Evolutionary conservation across 768 basidiomycete genomes (phyloP).

Genomic region (Lactarius pseudohatsudake): DNA sequence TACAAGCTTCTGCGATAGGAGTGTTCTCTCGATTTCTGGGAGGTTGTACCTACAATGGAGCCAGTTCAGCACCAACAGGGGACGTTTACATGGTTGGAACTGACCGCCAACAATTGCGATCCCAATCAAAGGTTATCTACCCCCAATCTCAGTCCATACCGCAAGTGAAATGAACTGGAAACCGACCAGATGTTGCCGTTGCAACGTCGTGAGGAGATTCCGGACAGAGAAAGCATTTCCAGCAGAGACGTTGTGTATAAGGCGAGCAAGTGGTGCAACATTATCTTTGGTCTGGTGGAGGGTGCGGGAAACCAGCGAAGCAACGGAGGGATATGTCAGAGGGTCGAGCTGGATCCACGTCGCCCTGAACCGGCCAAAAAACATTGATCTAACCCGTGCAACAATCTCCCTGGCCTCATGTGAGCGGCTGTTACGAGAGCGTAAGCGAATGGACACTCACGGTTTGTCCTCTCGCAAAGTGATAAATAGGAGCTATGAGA

Average conservation of each 20-base stretch:
- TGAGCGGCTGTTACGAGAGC: slow-evolving; percentile 4
- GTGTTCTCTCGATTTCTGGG: slow-evolving; percentile 51
- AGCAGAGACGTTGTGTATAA: slow-evolving; percentile 56
- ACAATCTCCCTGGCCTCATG: slow-evolving; percentile 38
- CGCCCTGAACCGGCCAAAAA: slow-evolving; percentile 53
- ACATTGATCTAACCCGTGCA: slow-evolving; percentile 55
- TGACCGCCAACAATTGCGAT: slow-evolving; percentile 64
- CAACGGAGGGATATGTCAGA: slow-evolving; percentile 54
- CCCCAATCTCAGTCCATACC: slow-evolving; percentile 13
- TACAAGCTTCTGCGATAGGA: slow-evolving; percentile 49
- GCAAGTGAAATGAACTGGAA: not conserved
- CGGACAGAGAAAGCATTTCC: slow-evolving; percentile 73
- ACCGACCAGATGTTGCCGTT: slow-evolving; percentile 61
- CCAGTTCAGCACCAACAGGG: not conserved
- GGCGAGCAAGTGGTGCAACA: slow-evolving; percentile 50
- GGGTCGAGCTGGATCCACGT: slow-evolving; percentile 72
- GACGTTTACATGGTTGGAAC: slow-evolving; percentile 31
- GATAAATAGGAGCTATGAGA: slow-evolving; percentile 56
- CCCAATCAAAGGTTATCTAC: slow-evolving; percentile 66
- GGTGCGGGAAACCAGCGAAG: slow-evolving; percentile 59
- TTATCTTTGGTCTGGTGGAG: slow-evolving; percentile 60
- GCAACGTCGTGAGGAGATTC: slow-evolving; percentile 60
- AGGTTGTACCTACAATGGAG: slow-evolving; percentile 50
- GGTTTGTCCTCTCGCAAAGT: slow-evolving; percentile 55
- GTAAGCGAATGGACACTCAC: slow-evolving; percentile 35